Percentiles rank a stretch among this genome's conserved stretches.
phyloP scores from a whole-genome alignment of 225 moss, liverwort and hornwort species.

The Neckera pumila region DNA sequence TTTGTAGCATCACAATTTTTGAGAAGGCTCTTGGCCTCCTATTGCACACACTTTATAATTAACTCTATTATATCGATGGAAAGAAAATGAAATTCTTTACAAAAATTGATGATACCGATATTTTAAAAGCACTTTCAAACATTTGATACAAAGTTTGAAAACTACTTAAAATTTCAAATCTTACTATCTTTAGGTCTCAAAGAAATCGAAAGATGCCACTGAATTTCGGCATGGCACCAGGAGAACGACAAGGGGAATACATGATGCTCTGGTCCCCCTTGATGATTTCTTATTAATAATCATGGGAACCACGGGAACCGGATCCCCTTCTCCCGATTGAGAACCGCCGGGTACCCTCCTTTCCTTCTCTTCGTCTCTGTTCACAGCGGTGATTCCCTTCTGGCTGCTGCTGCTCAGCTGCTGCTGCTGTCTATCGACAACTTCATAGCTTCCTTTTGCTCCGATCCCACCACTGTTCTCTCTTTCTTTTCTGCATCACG shows the following conservation, averaged over 20 bases:
- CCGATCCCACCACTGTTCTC: neutral
- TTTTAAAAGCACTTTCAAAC: neutral
- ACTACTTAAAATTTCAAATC: neutral
- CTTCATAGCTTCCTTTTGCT: neutral
- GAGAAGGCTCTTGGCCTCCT: too few relatives aligned
- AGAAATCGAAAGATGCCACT: neutral
- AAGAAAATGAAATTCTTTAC: neutral
- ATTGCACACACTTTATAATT: too few relatives aligned
- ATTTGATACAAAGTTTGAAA: neutral
- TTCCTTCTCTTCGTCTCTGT: neutral
- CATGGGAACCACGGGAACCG: neutral
- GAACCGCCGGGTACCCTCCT: neutral
- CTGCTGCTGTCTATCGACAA: neutral
- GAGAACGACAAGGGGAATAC: neutral
- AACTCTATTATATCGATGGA: too few relatives aligned
- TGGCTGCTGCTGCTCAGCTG: neutral
- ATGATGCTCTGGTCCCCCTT: neutral
- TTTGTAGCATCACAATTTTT: rapidly evolving
- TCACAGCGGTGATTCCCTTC: neutral
- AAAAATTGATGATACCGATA: rapidly evolving
- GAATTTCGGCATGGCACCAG: neutral
- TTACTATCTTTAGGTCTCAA: neutral
- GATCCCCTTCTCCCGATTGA: neutral
- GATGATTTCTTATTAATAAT: neutral
- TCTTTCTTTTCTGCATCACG: neutral